A percentile compares a stretch with the other conserved stretches of the same genome.
Conservation (phyloP, 768 basidiomycete species). For the Cantharellus anzutake region DNA sequence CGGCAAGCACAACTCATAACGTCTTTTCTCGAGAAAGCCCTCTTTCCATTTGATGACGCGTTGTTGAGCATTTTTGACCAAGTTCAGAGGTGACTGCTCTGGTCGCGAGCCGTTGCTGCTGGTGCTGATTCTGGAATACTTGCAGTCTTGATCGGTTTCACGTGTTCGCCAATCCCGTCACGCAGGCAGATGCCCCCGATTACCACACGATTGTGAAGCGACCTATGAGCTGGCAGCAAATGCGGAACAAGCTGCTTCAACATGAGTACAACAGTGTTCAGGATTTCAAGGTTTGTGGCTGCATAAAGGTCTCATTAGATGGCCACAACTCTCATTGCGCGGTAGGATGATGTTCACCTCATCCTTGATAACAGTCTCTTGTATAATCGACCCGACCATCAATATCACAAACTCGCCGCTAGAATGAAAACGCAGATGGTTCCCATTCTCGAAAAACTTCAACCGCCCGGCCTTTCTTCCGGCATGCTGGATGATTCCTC, state of each 20-base stretch:
- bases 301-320: background rate
- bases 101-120: background rate
- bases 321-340: background rate
- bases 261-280: slow-evolving; percentile 68
- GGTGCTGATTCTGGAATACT: background rate
- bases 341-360: slow-evolving; percentile 59
- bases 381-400: slow-evolving; percentile 66
- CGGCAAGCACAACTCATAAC: slow-evolving; percentile 47
- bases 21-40: slow-evolving; percentile 35
- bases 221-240: slow-evolving; percentile 79
- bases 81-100: slow-evolving; percentile 39
- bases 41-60: slow-evolving; percentile 47
- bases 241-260: slow-evolving; percentile 62
- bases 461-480: background rate
- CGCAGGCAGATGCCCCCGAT: slow-evolving; percentile 60
- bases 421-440: slow-evolving; percentile 31
- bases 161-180: slow-evolving; percentile 71
- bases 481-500: background rate
- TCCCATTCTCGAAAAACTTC: slow-evolving; percentile 19
- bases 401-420: slow-evolving; percentile 48
- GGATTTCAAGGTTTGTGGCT: slow-evolving; percentile 39
- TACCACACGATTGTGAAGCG: slow-evolving; percentile 72
- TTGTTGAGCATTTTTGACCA: slow-evolving; percentile 49
- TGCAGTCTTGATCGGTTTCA: slow-evolving; percentile 51
- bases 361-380: slow-evolving; percentile 70